Evolutionary conservation across 345 rosid species (phyloP).

Genomic region (Lenwebbia sp.): DNA sequence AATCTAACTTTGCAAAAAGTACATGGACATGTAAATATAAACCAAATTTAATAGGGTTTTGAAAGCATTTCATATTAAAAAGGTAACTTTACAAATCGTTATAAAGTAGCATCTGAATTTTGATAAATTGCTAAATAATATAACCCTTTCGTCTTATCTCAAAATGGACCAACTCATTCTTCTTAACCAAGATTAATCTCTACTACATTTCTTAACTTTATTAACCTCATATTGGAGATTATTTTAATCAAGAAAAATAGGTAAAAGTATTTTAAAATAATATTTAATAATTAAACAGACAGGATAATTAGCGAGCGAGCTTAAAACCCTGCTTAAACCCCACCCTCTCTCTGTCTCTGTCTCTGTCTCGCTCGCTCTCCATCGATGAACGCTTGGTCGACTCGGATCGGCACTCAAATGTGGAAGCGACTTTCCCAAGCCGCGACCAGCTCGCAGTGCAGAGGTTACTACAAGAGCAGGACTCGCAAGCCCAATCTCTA

Average conservation of each 20-base stretch:
- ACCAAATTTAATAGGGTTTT: no score
- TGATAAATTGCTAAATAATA: not conserved
- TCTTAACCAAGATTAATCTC: not conserved
- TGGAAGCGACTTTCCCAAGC: not conserved
- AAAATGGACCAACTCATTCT: not conserved
- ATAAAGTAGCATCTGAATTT: no score
- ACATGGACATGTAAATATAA: no score
- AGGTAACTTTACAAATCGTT: no score
- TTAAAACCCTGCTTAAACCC: no score
- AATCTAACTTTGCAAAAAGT: no score
- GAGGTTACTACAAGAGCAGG: conserved; percentile 46
- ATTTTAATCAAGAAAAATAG: not conserved
- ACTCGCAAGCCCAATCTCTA: conserved; percentile 47
- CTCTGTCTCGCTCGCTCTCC: not conserved
- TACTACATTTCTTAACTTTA: not conserved
- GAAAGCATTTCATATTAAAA: no score
- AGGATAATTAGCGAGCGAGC: not conserved
- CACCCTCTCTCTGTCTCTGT: not conserved
- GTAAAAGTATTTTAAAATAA: no score
- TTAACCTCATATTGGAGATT: not conserved
- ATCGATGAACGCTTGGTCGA: not conserved
- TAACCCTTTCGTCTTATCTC: not conserved
- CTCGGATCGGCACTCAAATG: not conserved
- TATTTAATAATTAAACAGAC: no score
- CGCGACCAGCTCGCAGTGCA: not conserved